These are phyloP conservation scores for Cryptococcus wingfieldii DNA, from an alignment of 1,284 basidiomycete species.

Conservation along the genomic window DNA sequence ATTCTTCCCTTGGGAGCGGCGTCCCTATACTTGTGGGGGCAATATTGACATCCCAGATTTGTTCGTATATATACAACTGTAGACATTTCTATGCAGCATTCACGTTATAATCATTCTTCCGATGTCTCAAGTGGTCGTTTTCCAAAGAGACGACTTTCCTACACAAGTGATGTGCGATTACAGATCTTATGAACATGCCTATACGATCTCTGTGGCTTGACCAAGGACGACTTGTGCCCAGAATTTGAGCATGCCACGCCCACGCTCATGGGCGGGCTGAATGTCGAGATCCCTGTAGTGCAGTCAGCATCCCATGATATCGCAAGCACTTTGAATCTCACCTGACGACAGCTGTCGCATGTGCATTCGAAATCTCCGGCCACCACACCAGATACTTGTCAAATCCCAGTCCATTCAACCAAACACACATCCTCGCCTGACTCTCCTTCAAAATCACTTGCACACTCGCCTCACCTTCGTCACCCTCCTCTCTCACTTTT, in stretches of 20 bases:
- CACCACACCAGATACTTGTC: slow-evolving; percentile 40
- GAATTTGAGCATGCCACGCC: slow-evolving; percentile 34
- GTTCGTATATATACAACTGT: no score
- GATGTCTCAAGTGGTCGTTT: no score
- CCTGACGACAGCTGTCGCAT: slow-evolving; percentile 42
- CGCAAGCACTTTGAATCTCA: slow-evolving; percentile 8
- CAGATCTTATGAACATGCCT: no score
- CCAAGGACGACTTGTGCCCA: slow-evolving; percentile 30
- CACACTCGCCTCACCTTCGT: slow-evolving; percentile 11
- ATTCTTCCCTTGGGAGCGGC: no score
- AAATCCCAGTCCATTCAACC: slow-evolving; percentile 35
- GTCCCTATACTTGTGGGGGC: no score
- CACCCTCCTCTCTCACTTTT: not conserved
- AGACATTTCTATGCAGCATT: no score
- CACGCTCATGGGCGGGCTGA: slow-evolving; percentile 37
- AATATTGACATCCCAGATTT: no score
- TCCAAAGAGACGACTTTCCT: no score
- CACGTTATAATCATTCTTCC: no score
- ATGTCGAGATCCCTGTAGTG: slow-evolving; percentile 26
- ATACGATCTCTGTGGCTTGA: not conserved
- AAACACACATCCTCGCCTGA: slow-evolving; percentile 37
- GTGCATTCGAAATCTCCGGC: slow-evolving; percentile 39
- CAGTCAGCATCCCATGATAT: not conserved
- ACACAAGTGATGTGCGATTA: no score
- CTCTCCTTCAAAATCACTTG: slow-evolving; percentile 27